Evolutionary conservation across 78 protist genomes (phyloP).

Genomic region (Speleostelium caveatum): DNA sequence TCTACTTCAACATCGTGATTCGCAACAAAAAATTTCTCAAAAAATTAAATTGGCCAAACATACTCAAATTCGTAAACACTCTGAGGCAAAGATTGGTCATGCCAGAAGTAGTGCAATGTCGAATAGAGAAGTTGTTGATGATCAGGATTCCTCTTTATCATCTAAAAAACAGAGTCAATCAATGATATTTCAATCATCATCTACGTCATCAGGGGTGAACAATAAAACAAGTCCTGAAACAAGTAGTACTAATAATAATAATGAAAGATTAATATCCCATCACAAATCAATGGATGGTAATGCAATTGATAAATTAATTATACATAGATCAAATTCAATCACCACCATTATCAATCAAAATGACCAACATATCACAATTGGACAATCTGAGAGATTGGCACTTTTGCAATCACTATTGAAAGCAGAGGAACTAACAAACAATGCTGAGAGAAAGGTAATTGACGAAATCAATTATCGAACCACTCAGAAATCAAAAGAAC

Average conservation of each 20-base stretch:
- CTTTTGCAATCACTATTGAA: constrained; percentile 57
- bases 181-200: neutral
- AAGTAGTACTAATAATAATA: neutral
- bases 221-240: neutral
- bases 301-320: neutral
- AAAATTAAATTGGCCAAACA: constrained; percentile 49
- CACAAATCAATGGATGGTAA: neutral
- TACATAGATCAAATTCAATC: no score
- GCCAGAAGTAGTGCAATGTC: constrained; percentile 22
- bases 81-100: constrained; percentile 71
- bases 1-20: neutral
- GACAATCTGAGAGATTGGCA: constrained; percentile 72
- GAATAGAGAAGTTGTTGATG: neutral
- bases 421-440: constrained; percentile 55
- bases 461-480: constrained; percentile 55
- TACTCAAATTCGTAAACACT: constrained; percentile 43
- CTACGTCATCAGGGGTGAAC: neutral
- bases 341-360: neutral
- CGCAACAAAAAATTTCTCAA: constrained; percentile 48
- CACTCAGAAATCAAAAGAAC: constrained; percentile 39
- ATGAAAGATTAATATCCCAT: no score
- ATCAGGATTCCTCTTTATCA: neutral
- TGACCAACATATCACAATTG: no score
- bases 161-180: neutral
- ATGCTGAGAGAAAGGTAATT: constrained; percentile 58